Conservation (phyloP, 805 yeast species). For the Wickerhamiella vanderwaltii region DNA sequence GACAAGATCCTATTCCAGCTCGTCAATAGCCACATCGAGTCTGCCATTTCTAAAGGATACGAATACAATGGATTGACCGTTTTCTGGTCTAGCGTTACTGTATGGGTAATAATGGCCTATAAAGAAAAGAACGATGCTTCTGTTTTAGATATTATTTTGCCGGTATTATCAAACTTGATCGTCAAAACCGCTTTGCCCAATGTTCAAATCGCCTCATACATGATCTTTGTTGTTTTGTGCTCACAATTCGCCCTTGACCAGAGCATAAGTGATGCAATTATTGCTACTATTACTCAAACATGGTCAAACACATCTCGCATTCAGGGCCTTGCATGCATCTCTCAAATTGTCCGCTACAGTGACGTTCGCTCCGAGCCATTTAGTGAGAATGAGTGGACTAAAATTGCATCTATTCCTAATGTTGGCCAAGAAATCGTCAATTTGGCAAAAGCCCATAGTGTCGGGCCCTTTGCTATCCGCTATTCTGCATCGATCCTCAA, state of each 20-base stretch:
- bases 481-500: conserved; percentile 35
- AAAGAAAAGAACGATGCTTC: conserved; percentile 32
- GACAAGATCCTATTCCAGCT: conserved; percentile 58
- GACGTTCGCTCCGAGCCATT: conserved; percentile 18
- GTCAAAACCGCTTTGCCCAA: conserved; percentile 32
- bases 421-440: conserved; percentile 19
- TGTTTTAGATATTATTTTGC: conserved; percentile 28
- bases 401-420: conserved; percentile 17
- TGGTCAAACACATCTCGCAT: conserved; percentile 28
- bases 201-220: conserved; percentile 71
- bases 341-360: conserved; percentile 25
- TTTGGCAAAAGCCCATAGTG: conserved; percentile 23
- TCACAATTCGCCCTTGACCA: conserved; percentile 53
- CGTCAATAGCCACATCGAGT: conserved; percentile 44
- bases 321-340: conserved; percentile 26
- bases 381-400: conserved; percentile 14
- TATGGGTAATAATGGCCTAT: conserved; percentile 55
- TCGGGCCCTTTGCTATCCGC: conserved; percentile 35
- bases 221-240: conserved; percentile 64
- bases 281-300: conserved; percentile 42
- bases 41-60: conserved; percentile 40
- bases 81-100: conserved; percentile 62
- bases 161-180: conserved; percentile 26
- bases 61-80: conserved; percentile 60
- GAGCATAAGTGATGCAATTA: conserved; percentile 46